Evolutionary conservation across 352 stramenopile genomes (phyloP).

Genomic region (Globisporangium carolinianum): DNA sequence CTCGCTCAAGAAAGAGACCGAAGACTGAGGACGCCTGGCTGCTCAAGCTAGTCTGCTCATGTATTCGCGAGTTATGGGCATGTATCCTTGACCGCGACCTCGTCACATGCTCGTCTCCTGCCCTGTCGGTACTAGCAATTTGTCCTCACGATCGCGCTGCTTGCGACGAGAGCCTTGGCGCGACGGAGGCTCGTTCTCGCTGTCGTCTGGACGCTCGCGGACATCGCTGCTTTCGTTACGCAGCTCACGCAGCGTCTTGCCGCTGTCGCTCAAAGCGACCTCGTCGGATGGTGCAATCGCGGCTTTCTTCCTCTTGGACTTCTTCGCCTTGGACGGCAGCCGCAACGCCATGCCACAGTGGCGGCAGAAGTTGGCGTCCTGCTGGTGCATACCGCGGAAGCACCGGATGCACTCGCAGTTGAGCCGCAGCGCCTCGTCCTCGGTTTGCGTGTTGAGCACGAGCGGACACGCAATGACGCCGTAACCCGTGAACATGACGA

Average conservation of each 20-base stretch:
- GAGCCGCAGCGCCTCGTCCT: constrained; percentile 26
- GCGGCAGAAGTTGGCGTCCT: constrained; percentile 44
- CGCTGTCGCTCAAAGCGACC: neutral
- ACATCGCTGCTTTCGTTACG: neutral
- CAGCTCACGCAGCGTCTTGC: neutral
- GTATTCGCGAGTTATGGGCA: too few relatives aligned
- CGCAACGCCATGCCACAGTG: constrained; percentile 31
- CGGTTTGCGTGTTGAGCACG: constrained; percentile 30
- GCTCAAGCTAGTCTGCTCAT: too few relatives aligned
- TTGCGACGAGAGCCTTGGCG: neutral
- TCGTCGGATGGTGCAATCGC: constrained; percentile 2
- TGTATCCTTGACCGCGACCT: too few relatives aligned
- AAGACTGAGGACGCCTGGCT: too few relatives aligned
- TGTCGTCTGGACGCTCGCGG: neutral
- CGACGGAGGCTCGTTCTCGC: neutral
- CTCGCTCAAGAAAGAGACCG: too few relatives aligned
- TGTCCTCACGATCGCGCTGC: neutral
- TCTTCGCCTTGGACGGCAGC: constrained; percentile 19
- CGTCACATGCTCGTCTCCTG: constrained; percentile 11
- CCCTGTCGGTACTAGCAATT: constrained; percentile 1
- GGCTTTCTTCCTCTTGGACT: constrained; percentile 17
- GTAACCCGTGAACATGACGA: constrained; percentile 51
- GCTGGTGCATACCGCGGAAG: constrained; percentile 39
- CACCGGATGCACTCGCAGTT: constrained; percentile 33
- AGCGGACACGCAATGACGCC: constrained; percentile 44